Conservation (phyloP, 441 rosid genomes). For the Erodium moschatum region DNA sequence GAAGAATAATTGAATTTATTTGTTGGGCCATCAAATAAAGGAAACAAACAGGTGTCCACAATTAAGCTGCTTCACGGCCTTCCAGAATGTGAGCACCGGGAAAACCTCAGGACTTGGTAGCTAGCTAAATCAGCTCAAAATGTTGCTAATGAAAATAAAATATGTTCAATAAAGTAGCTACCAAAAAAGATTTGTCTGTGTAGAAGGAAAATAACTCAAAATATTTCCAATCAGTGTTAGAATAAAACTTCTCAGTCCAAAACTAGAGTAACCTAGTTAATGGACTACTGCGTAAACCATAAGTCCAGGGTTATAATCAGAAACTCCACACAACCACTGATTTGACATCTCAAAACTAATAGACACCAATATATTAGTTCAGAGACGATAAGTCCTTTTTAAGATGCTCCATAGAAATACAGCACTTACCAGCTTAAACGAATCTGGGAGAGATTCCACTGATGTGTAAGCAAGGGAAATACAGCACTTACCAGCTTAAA, state of each 20-base stretch:
- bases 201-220: neutral
- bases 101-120: neutral
- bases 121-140: neutral
- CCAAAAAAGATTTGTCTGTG: neutral
- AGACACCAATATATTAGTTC: neutral
- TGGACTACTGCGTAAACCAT: neutral
- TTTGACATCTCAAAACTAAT: neutral
- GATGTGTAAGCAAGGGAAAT: conserved; percentile 67
- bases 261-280: neutral
- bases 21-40: neutral
- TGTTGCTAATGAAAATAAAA: neutral
- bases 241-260: neutral
- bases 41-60: neutral
- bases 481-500: neutral
- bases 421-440: neutral
- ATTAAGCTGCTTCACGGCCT: neutral
- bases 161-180: neutral
- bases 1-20: neutral
- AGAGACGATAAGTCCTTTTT: neutral
- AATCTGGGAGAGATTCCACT: conserved; percentile 57
- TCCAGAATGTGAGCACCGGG: neutral
- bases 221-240: neutral
- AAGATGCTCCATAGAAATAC: neutral
- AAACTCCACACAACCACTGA: neutral
- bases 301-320: neutral